Evolutionary conservation across 2,329 filamentous ascomycete species (phyloP).

Genomic region (Diaporthe aspalathi): DNA sequence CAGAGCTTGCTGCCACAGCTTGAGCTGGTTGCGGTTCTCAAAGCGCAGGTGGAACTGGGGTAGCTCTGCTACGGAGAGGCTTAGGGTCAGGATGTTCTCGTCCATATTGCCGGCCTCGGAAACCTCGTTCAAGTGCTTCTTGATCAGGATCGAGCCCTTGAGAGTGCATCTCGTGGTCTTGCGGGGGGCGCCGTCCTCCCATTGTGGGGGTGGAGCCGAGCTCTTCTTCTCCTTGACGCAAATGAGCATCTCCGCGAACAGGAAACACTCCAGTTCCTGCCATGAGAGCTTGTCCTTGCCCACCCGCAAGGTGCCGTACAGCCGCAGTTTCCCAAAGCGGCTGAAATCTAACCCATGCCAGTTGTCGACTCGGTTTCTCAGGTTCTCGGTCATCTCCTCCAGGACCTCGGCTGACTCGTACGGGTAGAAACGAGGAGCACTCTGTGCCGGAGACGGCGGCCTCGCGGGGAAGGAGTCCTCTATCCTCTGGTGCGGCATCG

Average conservation of each 20-base stretch:
- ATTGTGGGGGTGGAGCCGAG: constrained; percentile 63
- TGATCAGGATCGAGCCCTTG: constrained; percentile 97
- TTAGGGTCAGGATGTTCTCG: constrained; percentile 87
- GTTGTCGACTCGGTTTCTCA: constrained; percentile 92
- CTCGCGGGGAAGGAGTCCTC: constrained; percentile 65
- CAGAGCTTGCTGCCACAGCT: constrained; percentile 89
- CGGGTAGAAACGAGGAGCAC: constrained; percentile 70
- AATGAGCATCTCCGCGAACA: constrained; percentile 99
- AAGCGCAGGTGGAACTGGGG: constrained; percentile 96
- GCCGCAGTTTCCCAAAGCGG: constrained; percentile 88
- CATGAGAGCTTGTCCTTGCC: constrained; percentile 96
- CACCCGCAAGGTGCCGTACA: constrained; percentile 90
- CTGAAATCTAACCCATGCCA: constrained; percentile 97
- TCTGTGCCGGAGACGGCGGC: constrained; percentile 70
- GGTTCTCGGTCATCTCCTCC: constrained; percentile 85
- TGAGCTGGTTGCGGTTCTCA: constrained; percentile 83
- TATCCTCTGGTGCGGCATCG: constrained; percentile 56
- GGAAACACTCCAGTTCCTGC: constrained; percentile 97
- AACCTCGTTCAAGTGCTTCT: constrained; percentile 95
- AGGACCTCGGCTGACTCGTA: constrained; percentile 82
- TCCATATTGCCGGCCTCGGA: constrained; percentile 76
- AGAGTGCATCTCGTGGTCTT: constrained; percentile 84
- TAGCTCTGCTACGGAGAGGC: constrained; percentile 89
- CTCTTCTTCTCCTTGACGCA: constrained; percentile 98
- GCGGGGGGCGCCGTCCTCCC: constrained; percentile 70